These are phyloP conservation scores for Tylopilus sp. DNA, from an alignment of 768 basidiomycete genomes.

Conservation along the genomic window DNA sequence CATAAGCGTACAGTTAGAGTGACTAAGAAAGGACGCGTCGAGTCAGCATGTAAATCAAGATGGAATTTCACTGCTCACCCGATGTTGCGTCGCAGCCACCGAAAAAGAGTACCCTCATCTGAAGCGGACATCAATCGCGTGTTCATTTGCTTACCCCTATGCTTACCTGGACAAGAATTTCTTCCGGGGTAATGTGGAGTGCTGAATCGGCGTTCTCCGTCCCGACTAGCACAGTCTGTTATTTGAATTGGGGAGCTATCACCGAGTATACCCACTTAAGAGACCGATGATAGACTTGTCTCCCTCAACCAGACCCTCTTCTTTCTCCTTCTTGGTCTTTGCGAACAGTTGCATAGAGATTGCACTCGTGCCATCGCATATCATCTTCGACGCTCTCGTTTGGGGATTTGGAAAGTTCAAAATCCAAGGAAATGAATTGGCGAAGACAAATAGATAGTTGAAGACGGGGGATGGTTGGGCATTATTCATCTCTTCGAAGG, in stretches of 20 bases:
- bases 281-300: conserved; percentile 39
- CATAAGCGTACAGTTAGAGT: conserved; percentile 23
- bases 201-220: conserved; percentile 32
- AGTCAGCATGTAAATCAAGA: background rate
- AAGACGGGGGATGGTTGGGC: conserved; percentile 20
- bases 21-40: conserved; percentile 19
- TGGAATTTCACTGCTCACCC: conserved; percentile 17
- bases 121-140: background rate
- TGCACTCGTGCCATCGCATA: conserved; percentile 29
- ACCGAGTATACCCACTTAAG: conserved; percentile 27
- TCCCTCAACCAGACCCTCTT: conserved; percentile 21
- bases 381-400: conserved; percentile 20
- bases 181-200: conserved; percentile 37
- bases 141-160: background rate
- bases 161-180: conserved; percentile 36
- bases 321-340: conserved; percentile 33
- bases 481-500: conserved; percentile 26
- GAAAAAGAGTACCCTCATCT: conserved; percentile 38
- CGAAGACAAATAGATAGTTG: conserved; percentile 23
- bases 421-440: conserved; percentile 28
- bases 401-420: conserved; percentile 33
- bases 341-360: conserved; percentile 35
- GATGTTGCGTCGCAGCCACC: conserved; percentile 44
- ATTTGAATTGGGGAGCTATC: background rate
- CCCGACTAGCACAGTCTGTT: conserved; percentile 29